phyloP scores from a whole-genome alignment of 148 eudicot species.

The Nepenthes mirabilis region DNA sequence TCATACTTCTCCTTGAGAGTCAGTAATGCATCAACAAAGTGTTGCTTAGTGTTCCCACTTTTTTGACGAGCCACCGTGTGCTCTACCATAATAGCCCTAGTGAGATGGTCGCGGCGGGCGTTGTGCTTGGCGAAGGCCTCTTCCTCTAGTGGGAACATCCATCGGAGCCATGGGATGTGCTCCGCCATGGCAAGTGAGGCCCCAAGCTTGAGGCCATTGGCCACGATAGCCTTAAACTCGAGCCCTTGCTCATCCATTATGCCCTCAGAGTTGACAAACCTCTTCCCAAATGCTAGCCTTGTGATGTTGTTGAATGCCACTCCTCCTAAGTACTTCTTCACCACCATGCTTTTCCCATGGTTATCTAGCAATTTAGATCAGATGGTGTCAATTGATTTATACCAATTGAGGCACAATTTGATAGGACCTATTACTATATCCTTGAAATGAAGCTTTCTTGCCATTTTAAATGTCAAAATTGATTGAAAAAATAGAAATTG shows the following conservation, averaged over 20 bases:
- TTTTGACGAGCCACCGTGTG: conserved; percentile 12
- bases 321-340: conserved; percentile 51
- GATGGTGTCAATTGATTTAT: no score
- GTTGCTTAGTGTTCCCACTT: conserved; percentile 10
- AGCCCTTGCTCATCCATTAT: conserved; percentile 13
- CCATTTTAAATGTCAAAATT: no score
- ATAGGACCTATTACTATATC: no score
- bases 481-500: no score
- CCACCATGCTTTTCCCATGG: conserved; percentile 36
- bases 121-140: conserved; percentile 11
- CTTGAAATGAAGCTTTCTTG: no score
- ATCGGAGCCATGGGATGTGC: conserved; percentile 17
- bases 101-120: conserved; percentile 10
- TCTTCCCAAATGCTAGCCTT: conserved; percentile 67
- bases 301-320: conserved; percentile 90
- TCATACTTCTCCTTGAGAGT: conserved; percentile 22
- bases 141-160: conserved; percentile 12
- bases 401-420: no score
- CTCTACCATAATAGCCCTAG: conserved; percentile 17
- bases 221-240: conserved; percentile 17
- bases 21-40: conserved; percentile 29
- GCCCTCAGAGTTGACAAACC: conserved; percentile 23
- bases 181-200: conserved; percentile 15
- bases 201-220: conserved; percentile 16
- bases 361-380: conserved; percentile 21